phyloP scores from a whole-genome alignment of 805 yeast genomes.

The Barnettozyma pratensis region DNA sequence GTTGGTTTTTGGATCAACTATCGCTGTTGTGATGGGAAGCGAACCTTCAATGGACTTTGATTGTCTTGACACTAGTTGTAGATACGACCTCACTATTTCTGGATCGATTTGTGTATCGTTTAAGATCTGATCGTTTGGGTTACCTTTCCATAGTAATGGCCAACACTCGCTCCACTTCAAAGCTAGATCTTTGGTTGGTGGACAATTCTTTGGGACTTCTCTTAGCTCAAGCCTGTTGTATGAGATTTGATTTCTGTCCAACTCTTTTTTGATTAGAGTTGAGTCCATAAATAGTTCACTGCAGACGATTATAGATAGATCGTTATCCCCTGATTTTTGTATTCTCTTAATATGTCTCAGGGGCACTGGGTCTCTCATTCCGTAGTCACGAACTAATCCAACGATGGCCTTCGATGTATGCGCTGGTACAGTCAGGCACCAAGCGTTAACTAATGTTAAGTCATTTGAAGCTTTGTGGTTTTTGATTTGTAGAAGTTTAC shows the following conservation, averaged over 20 bases:
- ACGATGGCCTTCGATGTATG: conserved; percentile 23
- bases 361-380: conserved; percentile 23
- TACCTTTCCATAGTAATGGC: conserved; percentile 95
- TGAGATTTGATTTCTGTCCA: conserved; percentile 15
- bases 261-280: conserved; percentile 18
- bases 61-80: conserved; percentile 25
- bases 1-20: conserved; percentile 53
- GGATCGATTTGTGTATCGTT: conserved; percentile 51
- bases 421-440: conserved; percentile 45
- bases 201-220: conserved; percentile 56
- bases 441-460: conserved; percentile 32
- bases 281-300: conserved; percentile 27
- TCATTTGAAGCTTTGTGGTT: conserved; percentile 17
- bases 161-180: conserved; percentile 68
- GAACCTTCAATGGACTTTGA: conserved; percentile 23
- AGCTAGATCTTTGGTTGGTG: conserved; percentile 65
- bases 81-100: conserved; percentile 31
- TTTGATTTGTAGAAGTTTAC: conserved; percentile 41
- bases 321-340: conserved; percentile 28
- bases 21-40: conserved; percentile 51
- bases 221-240: conserved; percentile 20
- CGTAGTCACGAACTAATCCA: conserved; percentile 22
- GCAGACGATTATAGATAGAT: conserved; percentile 42
- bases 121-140: conserved; percentile 69
- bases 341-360: conserved; percentile 52